phyloP scores from a whole-genome alignment of 208 protist species.

The Wallacemonas sp. region DNA sequence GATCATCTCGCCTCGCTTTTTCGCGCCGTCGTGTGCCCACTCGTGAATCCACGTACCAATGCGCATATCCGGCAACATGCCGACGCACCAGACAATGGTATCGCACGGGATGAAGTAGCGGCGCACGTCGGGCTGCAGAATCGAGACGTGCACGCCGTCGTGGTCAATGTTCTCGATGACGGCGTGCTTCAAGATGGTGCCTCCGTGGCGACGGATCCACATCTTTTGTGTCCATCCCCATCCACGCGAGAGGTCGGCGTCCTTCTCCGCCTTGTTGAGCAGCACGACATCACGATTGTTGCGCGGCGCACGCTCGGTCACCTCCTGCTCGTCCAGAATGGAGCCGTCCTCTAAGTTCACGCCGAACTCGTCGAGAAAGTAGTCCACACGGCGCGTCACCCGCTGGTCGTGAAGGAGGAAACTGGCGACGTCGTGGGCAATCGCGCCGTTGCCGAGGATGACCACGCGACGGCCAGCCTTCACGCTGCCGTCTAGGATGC shows the following conservation, averaged over 20 bases:
- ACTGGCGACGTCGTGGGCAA: constrained; percentile 81
- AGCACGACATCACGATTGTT: constrained; percentile 83
- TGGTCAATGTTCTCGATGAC: constrained; percentile 67
- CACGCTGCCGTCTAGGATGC: constrained; percentile 81
- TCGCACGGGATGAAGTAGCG: constrained; percentile 72
- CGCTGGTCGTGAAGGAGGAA: constrained; percentile 83
- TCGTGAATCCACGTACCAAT: constrained; percentile 86
- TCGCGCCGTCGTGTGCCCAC: constrained; percentile 85
- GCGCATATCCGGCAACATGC: constrained; percentile 79
- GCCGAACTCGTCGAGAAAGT: constrained; percentile 82
- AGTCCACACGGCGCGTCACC: constrained; percentile 62
- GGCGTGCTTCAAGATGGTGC: constrained; percentile 62
- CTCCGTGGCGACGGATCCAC: constrained; percentile 75
- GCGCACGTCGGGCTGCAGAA: constrained; percentile 39
- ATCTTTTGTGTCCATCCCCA: constrained; percentile 83
- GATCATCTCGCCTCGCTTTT: constrained; percentile 73
- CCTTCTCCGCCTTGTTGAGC: constrained; percentile 75
- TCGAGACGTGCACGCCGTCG: constrained; percentile 64
- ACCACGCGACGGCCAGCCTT: constrained; percentile 73
- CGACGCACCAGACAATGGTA: constrained; percentile 82
- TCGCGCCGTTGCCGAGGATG: constrained; percentile 82
- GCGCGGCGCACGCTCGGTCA: constrained; percentile 30
- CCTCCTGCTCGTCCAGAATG: constrained; percentile 20
- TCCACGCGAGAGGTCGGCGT: constrained; percentile 76
- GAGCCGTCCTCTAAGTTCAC: constrained; percentile 71